Base-by-base conservation (phyloP, 192 early-diverging fungal genomes). In the Umbelopsis sp. region DNA sequence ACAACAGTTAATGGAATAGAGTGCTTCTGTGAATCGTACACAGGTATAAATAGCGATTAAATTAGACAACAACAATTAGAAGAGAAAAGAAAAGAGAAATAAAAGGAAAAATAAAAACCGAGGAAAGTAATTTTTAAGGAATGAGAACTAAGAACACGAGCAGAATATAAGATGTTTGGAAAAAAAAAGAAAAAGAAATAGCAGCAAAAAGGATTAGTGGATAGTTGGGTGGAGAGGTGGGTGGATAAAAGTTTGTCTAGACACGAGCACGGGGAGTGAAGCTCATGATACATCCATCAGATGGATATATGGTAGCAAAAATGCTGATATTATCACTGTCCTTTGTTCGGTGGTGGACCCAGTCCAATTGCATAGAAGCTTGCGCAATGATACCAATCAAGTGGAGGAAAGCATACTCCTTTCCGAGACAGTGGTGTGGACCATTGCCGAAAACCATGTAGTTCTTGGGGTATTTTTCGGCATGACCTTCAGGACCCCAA, bases 401-500 rank as follows among this genome's bases (percentile, higher is more conserved):
- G 33, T 75, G 74, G 64, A 75, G 70, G 20, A 80, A 69, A 46
- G 78, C 78, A 61, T 76, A 80, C 46, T 80, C 78, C 20, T 73
- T 72, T 35, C 78, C 78, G 45, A 80, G 78, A 61, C 78, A 80
- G 46, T 75, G 71, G 49, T 80, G 78, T 18, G 78, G 71, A 30
- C 78, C 78, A 30, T 73, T 73, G 47, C 78, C 78, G 65, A 80
- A 80, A 18, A 80, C 78, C 73, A 80, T 75, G 16, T 70, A 80
- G 67, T 80, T 80, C 78, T 80, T 80, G 55, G 78, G 74, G 30
- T 58, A 67, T 58, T 80, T 75, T 30, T 73, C 65, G 23, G 78
- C 78, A 48, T 33, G 65, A 44, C 78, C 78, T 0, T 70, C 49
- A 46, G 74, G 68, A 10, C 78, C 78, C 71, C 73, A 80, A 44